phyloP scores from a whole-genome alignment of 2,329 filamentous ascomycete species.

The Cladosporium sp. region DNA sequence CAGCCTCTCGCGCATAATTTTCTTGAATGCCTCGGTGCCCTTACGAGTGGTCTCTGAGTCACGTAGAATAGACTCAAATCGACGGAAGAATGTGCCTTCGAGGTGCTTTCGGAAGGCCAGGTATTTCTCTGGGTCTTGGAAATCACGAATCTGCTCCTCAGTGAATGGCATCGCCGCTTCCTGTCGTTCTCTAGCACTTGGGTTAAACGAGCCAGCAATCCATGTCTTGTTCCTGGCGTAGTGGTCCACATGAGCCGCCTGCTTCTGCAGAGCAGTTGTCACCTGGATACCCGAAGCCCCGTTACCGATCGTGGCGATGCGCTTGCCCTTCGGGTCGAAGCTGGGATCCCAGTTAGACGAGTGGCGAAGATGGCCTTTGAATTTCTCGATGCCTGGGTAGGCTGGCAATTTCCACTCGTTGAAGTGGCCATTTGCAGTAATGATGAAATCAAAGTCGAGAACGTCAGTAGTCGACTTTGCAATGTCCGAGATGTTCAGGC shows the following conservation, averaged over 20 bases:
- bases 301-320: conserved; percentile 47
- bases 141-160: conserved; percentile 57
- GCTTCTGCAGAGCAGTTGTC: conserved; percentile 53
- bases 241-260: conserved; percentile 57
- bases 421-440: conserved; percentile 67
- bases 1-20: conserved; percentile 45
- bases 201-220: conserved; percentile 65
- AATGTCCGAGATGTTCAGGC: conserved; percentile 53
- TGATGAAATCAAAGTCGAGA: conserved; percentile 61
- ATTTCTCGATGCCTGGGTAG: conserved; percentile 50
- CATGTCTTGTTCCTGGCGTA: conserved; percentile 68
- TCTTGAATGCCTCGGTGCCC: conserved; percentile 40
- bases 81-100: conserved; percentile 62
- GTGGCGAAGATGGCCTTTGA: conserved; percentile 43
- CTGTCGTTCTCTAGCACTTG: conserved; percentile 53
- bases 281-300: conserved; percentile 48
- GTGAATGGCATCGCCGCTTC: conserved; percentile 59
- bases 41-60: conserved; percentile 42
- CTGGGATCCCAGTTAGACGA: conserved; percentile 42
- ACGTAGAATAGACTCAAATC: conserved; percentile 42
- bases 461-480: conserved; percentile 18
- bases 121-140: conserved; percentile 64
- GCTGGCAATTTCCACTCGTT: conserved; percentile 66
- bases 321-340: conserved; percentile 41
- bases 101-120: conserved; percentile 48